A percentile compares a stretch with the other conserved stretches of the same genome.
These are phyloP conservation scores for Phlyctochytrium planicorne DNA, from an alignment of 192 early-diverging fungal species.

Conservation along the genomic window DNA sequence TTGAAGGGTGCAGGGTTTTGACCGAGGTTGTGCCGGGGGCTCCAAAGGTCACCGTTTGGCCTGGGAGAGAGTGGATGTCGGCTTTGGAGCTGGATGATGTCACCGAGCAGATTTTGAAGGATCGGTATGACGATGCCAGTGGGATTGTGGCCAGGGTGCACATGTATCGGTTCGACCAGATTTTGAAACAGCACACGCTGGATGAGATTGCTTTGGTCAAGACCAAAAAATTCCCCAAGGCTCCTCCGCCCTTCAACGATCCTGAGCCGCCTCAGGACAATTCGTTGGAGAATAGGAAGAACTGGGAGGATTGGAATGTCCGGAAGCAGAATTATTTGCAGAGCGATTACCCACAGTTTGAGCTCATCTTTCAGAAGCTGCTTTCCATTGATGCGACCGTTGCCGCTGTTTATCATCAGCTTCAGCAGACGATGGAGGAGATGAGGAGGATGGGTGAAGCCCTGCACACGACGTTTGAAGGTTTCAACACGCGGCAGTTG, in stretches of 20 bases:
- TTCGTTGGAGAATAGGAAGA: slow-evolving; percentile 41
- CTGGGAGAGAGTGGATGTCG: slow-evolving; percentile 45
- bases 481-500: slow-evolving; percentile 37
- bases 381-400: slow-evolving; percentile 33
- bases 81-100: slow-evolving; percentile 46
- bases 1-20: slow-evolving; percentile 37
- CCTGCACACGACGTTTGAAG: slow-evolving; percentile 36
- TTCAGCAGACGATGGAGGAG: slow-evolving; percentile 46
- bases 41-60: slow-evolving; percentile 38
- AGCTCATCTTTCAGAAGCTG: slow-evolving; percentile 47
- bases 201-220: slow-evolving; percentile 45
- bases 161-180: slow-evolving; percentile 56
- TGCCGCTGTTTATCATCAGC: slow-evolving; percentile 28
- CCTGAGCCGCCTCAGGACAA: slow-evolving; percentile 43
- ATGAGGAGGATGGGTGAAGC: slow-evolving; percentile 49
- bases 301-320: slow-evolving; percentile 46
- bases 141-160: slow-evolving; percentile 39
- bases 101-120: slow-evolving; percentile 33
- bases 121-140: slow-evolving; percentile 16
- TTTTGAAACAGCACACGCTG: slow-evolving; percentile 33
- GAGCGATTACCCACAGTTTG: slow-evolving; percentile 45
- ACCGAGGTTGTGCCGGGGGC: slow-evolving; percentile 18
- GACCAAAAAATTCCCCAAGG: slow-evolving; percentile 42
- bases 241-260: slow-evolving; percentile 31
- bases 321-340: slow-evolving; percentile 43